Percentiles rank a stretch among this genome's conserved stretches.
Conservation (phyloP, 2,329 filamentous ascomycete species). For the Ustilaginoidea virens region DNA sequence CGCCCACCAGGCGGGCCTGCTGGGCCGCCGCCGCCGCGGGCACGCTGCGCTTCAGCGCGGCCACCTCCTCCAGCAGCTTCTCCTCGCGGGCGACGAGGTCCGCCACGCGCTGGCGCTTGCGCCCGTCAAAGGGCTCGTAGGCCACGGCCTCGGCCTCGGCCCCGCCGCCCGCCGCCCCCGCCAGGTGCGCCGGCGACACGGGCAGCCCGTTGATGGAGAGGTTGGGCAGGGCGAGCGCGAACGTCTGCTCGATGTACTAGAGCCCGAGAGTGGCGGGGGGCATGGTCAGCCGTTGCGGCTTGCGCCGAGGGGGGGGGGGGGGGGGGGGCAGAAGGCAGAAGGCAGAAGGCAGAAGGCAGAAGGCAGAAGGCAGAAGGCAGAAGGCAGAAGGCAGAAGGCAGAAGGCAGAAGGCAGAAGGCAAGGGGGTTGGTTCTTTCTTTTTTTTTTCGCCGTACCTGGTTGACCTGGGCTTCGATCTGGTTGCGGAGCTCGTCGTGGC, state of each 20-base stretch:
- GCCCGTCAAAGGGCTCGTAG: constrained; percentile 46
- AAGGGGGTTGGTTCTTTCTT: too few species aligned
- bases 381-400: not conserved
- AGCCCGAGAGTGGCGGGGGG: not conserved
- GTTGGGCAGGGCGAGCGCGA: constrained; percentile 41
- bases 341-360: not conserved
- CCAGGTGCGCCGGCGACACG: constrained; percentile 21
- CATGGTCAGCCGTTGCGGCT: too few species aligned
- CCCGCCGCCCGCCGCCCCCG: constrained; percentile 17
- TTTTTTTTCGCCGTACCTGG: constrained; percentile 26
- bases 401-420: too few species aligned
- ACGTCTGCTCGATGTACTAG: constrained; percentile 47
- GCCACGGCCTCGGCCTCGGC: constrained; percentile 13
- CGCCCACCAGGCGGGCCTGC: constrained; percentile 24
- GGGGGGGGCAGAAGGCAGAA: too few species aligned
- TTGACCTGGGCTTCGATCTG: constrained; percentile 45
- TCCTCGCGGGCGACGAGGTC: constrained; percentile 47
- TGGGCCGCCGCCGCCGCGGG: constrained; percentile 28
- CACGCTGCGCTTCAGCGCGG: constrained; percentile 38
- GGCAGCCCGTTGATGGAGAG: constrained; percentile 47
- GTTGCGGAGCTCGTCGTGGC: constrained; percentile 40
- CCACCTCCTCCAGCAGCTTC: constrained; percentile 48
- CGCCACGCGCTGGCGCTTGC: constrained; percentile 42
- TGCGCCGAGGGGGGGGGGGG: too few species aligned
- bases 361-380: not conserved